Evolutionary conservation across 192 early-diverging fungal genomes (phyloP).

Genomic region (Piromyces finnis): DNA sequence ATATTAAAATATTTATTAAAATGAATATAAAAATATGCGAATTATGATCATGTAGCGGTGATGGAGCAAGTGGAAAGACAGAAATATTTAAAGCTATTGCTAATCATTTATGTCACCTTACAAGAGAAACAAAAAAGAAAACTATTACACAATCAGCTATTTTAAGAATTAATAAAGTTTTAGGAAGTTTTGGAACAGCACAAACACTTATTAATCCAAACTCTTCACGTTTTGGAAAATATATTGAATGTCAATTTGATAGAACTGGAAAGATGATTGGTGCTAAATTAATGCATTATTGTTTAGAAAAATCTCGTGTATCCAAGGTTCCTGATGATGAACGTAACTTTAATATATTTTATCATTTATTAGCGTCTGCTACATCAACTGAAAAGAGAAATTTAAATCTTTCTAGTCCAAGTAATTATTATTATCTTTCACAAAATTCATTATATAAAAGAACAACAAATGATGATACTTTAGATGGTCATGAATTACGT

Average conservation of each 20-base stretch:
- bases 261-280: slow-evolving; percentile 79
- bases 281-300: slow-evolving; percentile 55
- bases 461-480: background rate
- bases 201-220: slow-evolving; percentile 53
- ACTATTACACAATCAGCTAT: slow-evolving; percentile 5
- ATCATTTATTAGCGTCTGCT: slow-evolving; percentile 74
- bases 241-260: slow-evolving; percentile 81
- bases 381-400: slow-evolving; percentile 54
- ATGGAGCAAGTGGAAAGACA: background rate
- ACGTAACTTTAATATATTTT: slow-evolving; percentile 87
- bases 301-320: slow-evolving; percentile 72
- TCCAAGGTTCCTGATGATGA: slow-evolving; percentile 20
- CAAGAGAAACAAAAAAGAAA: background rate
- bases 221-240: slow-evolving; percentile 70
- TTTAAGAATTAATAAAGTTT: slow-evolving; percentile 44
- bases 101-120: background rate
- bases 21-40: too few relatives aligned
- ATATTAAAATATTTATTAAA: too few relatives aligned
- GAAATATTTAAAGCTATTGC: background rate
- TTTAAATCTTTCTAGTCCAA: slow-evolving; percentile 32
- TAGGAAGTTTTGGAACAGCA: slow-evolving; percentile 80
- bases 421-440: background rate
- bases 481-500: slow-evolving; percentile 29
- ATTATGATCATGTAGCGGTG: background rate
- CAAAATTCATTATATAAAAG: background rate